Conservation (phyloP, 108 stramenopile genomes). For the Conticribra weissflogii region DNA sequence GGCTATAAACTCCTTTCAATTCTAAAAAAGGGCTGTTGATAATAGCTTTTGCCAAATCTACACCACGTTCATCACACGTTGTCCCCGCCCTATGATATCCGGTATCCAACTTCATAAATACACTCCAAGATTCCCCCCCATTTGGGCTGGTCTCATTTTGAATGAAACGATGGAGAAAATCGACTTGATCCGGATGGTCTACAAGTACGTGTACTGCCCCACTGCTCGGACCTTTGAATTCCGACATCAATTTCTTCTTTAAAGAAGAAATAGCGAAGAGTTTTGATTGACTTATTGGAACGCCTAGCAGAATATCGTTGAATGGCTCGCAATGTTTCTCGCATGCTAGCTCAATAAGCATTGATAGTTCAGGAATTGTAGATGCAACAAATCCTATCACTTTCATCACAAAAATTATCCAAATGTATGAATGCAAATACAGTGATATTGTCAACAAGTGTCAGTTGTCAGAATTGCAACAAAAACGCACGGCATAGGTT, state of each 20-base stretch:
- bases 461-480: too few relatives aligned
- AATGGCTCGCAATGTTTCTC: conserved; percentile 20
- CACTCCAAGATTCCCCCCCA: conserved; percentile 8
- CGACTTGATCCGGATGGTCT: conserved; percentile 21
- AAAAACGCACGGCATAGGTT: too few relatives aligned
- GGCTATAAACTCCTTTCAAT: conserved; percentile 37
- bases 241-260: conserved; percentile 22
- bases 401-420: neutral
- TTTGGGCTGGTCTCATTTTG: neutral
- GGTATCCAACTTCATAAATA: conserved; percentile 44
- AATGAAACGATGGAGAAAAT: conserved; percentile 24
- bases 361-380: conserved; percentile 28
- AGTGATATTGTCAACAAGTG: too few relatives aligned
- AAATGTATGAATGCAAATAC: neutral
- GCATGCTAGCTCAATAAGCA: conserved; percentile 23
- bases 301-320: conserved; percentile 26
- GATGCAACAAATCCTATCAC: conserved; percentile 49
- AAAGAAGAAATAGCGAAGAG: conserved; percentile 5
- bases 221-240: conserved; percentile 1
- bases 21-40: conserved; percentile 20
- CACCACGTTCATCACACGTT: conserved; percentile 8
- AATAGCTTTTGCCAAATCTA: conserved; percentile 14
- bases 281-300: conserved; percentile 40
- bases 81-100: conserved; percentile 46
- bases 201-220: conserved; percentile 40